Conservation (phyloP, 805 yeast genomes). For the Sungouiella thailandica region DNA sequence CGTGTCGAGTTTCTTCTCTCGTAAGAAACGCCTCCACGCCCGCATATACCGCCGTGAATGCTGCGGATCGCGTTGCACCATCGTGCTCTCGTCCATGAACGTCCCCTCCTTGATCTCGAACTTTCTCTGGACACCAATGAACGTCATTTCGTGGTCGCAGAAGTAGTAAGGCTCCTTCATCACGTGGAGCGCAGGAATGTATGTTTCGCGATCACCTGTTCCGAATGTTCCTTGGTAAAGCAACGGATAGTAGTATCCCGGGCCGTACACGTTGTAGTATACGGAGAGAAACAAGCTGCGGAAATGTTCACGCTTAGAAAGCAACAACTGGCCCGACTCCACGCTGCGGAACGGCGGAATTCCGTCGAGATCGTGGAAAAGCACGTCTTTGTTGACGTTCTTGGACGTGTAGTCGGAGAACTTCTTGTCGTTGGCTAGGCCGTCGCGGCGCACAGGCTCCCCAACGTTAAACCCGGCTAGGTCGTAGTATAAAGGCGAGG, state of each 20-base stretch:
- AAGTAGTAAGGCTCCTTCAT: constrained; percentile 31
- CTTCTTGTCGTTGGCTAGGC: constrained; percentile 22
- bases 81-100: constrained; percentile 22
- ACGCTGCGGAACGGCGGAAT: constrained; percentile 24
- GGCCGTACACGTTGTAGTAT: constrained; percentile 32
- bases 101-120: constrained; percentile 6
- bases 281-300: constrained; percentile 25
- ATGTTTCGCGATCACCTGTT: constrained; percentile 33
- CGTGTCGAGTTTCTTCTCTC: constrained; percentile 18
- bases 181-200: constrained; percentile 33
- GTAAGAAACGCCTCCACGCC: constrained; percentile 26
- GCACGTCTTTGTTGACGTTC: constrained; percentile 12
- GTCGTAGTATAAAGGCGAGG: constrained; percentile 19
- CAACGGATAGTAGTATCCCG: constrained; percentile 22
- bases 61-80: constrained; percentile 29
- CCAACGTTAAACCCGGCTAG: constrained; percentile 13
- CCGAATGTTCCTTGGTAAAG: constrained; percentile 34
- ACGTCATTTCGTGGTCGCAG: constrained; percentile 8
- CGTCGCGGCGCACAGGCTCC: constrained; percentile 22
- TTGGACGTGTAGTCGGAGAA: constrained; percentile 18
- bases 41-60: constrained; percentile 14
- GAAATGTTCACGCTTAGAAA: constrained; percentile 30
- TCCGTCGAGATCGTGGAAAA: constrained; percentile 31
- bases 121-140: constrained; percentile 13
- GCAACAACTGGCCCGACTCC: constrained; percentile 34